Base-by-base conservation (phyloP, 768 basidiomycete species). In the Suillus lakei region DNA sequence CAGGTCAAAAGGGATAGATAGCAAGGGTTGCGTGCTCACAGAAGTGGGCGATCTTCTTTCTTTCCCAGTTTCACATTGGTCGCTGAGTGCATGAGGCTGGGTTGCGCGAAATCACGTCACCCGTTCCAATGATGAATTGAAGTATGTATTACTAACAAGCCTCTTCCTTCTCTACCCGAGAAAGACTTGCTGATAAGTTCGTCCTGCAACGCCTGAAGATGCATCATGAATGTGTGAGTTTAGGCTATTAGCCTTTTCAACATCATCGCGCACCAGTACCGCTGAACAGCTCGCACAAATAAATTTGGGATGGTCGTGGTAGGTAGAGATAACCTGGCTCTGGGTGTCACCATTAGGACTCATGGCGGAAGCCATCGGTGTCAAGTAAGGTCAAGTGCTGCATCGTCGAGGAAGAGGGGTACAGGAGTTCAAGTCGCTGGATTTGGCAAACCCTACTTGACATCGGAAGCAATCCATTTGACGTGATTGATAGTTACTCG, bases 181-280 rank as follows among this genome's bases (percentile, higher is more conserved):
- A 95, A 95, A 0, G 91, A 80, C 72, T 94, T 95, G 80, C 91
- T 92, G 66, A 95, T 92, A 26, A 93, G 77, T 69, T 94, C 92
- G 68, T 95, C 93, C 74, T 94, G 92, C 18, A 95, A 81, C 26
- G 89, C 85, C 92, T 93, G 65, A 67, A 39, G 55, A 60, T 28
- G 3, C 48, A 16, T 12, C 38, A 12, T 38, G 34, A 55, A 44
- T 62, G 36, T 23, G 41, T 28, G 50, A 53, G 50, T 50, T 30
- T 46, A 41, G 60, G n/a, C n/a, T n/a, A n/a, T n/a, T 48, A 54
- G 26, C 30, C 32, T 21, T 66, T 61, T 34, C 21, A 54, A 55
- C 50, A 53, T 8, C 21, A 61, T 13, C 41, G 78, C 90, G 61
- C 61, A 92, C 92, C 60, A 94, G 86, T 18, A 88, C 85, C 21